A percentile compares a stretch with the other conserved stretches of the same genome.
Conservation (phyloP, 148 eudicot genomes). For the Rhododendron ovatum region DNA sequence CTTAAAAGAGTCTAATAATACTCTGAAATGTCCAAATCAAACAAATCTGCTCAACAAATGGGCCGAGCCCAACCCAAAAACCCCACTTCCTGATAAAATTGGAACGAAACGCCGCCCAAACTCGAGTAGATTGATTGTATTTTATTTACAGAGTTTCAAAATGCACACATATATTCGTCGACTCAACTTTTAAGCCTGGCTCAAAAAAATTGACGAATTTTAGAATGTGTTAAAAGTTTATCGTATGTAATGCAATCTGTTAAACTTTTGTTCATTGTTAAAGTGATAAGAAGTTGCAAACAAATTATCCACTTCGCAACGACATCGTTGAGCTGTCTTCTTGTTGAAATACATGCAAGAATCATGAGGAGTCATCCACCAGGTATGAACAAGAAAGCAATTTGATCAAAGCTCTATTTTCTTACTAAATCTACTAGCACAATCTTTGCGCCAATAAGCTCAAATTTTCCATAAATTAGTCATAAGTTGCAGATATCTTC, state of each 20-base stretch:
- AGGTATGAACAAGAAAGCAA: slow-evolving; percentile 1
- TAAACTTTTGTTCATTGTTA: background rate
- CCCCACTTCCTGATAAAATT: too few species aligned
- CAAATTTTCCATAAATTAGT: background rate
- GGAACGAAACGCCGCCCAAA: too few species aligned
- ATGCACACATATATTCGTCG: background rate
- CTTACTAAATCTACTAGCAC: background rate
- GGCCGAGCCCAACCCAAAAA: too few species aligned
- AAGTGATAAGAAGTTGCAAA: background rate
- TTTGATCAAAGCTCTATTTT: background rate
- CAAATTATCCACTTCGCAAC: background rate
- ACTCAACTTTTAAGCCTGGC: background rate
- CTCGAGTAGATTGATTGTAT: background rate
- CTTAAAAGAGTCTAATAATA: too few species aligned
- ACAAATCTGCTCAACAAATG: too few species aligned
- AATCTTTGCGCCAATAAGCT: background rate
- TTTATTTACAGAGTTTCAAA: background rate
- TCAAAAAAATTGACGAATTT: background rate
- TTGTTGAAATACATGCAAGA: slow-evolving; percentile 27
- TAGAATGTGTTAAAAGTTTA: background rate
- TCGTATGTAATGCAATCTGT: background rate
- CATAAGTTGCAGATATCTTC: background rate
- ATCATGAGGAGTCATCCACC: slow-evolving; percentile 20
- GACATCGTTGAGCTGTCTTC: background rate
- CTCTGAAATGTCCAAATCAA: too few species aligned